Base-by-base conservation (phyloP, 306 rosid species). In the Alnus glutinosa region DNA sequence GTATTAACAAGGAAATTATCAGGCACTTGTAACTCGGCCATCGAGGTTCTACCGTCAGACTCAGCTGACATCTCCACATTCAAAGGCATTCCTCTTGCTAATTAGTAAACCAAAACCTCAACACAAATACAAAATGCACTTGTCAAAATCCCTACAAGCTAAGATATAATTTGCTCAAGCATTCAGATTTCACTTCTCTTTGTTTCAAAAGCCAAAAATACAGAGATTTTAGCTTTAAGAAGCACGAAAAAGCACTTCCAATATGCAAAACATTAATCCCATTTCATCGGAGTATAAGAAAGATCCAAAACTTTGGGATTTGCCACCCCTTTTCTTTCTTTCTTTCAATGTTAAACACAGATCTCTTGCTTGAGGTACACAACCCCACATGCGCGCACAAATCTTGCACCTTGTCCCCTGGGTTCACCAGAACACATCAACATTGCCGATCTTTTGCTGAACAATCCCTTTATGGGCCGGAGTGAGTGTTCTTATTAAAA, bases 311-410 rank as follows among this genome's bases (percentile, higher is more conserved):
- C 6, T 67, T 67, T 16, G 32, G 7, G 72, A 67, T 42, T 30
- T 15, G 30, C 72, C 30, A 48, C 15, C 16, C 42, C 9, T 67
- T 8, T n/a, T 12, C 37, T 7, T 16, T 7, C 8, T 19, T 39
- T 39, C 7, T 15, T 34, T 36, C 6, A 32, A 67, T 23, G 32
- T 42, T 42, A 67, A 66, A 67, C 72, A 9, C 50, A 67, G 71
- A 67, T 67, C 13, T 67, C 32, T 16, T 67, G 72, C 51, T 67
- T 67, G 72, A 67, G n/a, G 8, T 67, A 39, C 72, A 67, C 50
- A 39, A n/a, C 15, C 50, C 72, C 12, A 67, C 30, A 18, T 3
- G 51, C 50, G 18, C 30, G 72, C 51, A 42, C 50, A 67, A 67
- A 18, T 15, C 10, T 23, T 16, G 72, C 30, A 18, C 49, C 51